Percentiles rank a stretch among this genome's conserved stretches.
Conservation (phyloP, 1,284 basidiomycete species). For the Schizophyllum commune region DNA sequence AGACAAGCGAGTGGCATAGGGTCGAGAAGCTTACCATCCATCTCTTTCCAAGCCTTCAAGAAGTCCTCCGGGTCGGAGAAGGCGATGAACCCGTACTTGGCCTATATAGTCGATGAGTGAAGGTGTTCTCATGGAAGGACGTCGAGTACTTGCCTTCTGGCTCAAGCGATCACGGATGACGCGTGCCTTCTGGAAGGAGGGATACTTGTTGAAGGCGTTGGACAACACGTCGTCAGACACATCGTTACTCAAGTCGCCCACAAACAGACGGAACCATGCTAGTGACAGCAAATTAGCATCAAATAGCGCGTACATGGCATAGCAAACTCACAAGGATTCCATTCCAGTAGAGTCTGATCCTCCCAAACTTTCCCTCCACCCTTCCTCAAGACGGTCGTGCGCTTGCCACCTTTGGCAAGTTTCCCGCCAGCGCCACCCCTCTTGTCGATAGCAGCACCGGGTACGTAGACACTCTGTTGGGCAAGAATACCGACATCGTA, state of each 20-base stretch:
- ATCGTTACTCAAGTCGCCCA: slow-evolving; percentile 97
- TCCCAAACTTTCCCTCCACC: slow-evolving; percentile 97
- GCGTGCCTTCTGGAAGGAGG: slow-evolving; percentile 89
- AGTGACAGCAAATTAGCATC: slow-evolving; percentile 4
- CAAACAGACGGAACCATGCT: slow-evolving; percentile 98
- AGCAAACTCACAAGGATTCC: slow-evolving; percentile 82
- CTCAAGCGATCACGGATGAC: slow-evolving; percentile 91
- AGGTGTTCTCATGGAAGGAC: not conserved
- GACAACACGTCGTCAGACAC: slow-evolving; percentile 92
- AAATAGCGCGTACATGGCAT: not conserved
- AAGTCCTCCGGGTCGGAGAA: slow-evolving; percentile 99
- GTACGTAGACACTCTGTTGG: slow-evolving; percentile 83
- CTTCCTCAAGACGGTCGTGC: slow-evolving; percentile 91
- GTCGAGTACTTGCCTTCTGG: slow-evolving; percentile 58
- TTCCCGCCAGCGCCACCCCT: slow-evolving; percentile 78
- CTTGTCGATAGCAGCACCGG: slow-evolving; percentile 81
- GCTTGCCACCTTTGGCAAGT: slow-evolving; percentile 83
- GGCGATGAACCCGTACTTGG: slow-evolving; percentile 95
- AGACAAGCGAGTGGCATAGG: slow-evolving; percentile 1
- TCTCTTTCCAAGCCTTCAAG: slow-evolving; percentile 97
- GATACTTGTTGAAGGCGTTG: slow-evolving; percentile 89
- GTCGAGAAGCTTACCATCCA: slow-evolving; percentile 70
- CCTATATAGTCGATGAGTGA: slow-evolving; percentile 37
- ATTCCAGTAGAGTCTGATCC: slow-evolving; percentile 93
- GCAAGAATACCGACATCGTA: slow-evolving; percentile 83